Evolutionary conservation across 371 early-diverging fungal species (phyloP).

Genomic region (Funneliformis caledonium): DNA sequence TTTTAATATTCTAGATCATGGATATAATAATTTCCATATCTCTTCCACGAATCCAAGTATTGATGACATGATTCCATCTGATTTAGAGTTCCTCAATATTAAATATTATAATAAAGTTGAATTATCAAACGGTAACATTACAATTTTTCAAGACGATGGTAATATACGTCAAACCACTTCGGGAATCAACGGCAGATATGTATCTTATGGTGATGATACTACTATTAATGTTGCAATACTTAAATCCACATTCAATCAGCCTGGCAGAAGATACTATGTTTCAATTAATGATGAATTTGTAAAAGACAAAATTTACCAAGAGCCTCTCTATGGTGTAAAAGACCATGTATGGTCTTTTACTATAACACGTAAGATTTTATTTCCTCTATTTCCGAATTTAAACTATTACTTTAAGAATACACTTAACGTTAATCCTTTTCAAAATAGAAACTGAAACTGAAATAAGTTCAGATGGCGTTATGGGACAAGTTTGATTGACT

Average conservation of each 20-base stretch:
- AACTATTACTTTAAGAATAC: no score
- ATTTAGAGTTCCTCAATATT: neutral
- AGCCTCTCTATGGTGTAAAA: neutral
- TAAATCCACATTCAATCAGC: slow-evolving; percentile 19
- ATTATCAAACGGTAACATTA: neutral
- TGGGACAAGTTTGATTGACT: neutral
- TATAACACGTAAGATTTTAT: neutral
- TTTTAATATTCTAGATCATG: neutral
- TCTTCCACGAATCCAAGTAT: neutral
- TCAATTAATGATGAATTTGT: slow-evolving; percentile 8
- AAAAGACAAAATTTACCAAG: neutral
- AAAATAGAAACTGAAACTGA: neutral
- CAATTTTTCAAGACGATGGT: neutral
- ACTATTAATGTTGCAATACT: slow-evolving; percentile 1
- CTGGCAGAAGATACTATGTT: slow-evolving; percentile 1
- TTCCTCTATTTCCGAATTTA: no score
- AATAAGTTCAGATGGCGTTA: neutral
- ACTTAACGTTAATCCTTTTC: no score
- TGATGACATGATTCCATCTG: neutral
- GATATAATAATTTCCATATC: neutral
- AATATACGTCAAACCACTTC: neutral
- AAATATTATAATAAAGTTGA: slow-evolving; percentile 3
- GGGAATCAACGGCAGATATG: neutral
- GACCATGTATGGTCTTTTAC: neutral
- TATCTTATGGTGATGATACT: neutral